Evolutionary conservation across 768 basidiomycete genomes (phyloP), one percentile per base, ranked within the genome.

Genomic region (Scleroderma citrinum): DNA sequence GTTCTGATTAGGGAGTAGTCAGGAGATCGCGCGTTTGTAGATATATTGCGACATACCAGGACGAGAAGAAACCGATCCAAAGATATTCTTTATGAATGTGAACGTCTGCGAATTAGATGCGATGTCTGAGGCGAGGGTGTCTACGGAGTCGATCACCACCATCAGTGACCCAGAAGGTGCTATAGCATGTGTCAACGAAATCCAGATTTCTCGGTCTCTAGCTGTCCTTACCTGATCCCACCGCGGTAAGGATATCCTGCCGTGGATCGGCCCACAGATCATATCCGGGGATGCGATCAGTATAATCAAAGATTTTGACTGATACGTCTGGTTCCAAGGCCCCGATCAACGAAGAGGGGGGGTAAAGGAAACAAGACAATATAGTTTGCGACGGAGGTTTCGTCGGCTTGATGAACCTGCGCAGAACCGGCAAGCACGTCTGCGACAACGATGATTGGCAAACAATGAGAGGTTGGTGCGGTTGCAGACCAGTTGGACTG

Each of bases 81-180:
- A 67, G 19, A 87, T 57, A 11, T 72, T 65, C 24, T 61, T 70
- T 26, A 91, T 70, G 49, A 80, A 73, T 30, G 64, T 71, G 55
- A 78, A 81, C 1, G 80, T 70, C 53, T 73, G 70, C 5, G 84
- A 64, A 20, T 72, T 49, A 12, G 85, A 82, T 11, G 71, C 75
- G 20, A 78, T 59, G 58, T 90, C 85, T 10, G 76, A 70, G 5
- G 74, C 60, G 20, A 92, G 65, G 4, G 80, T 83, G 56, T 89
- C 83, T 16, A 82, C 65, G 17, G 87, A 87, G 62, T 92, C 91
- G 31, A 92, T 72, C 45, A 86, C 62, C 20, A 89, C 76, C 52
- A 73, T 76, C 24, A 87, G 50, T n/a, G 82, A 71, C 26, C 74
- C 72, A 26, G 70, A 35, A 26, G 72, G 56, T 40, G 65, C 76